Evolutionary conservation across 768 basidiomycete species (phyloP).

Genomic region (Lactifluus hygrophoroides): DNA sequence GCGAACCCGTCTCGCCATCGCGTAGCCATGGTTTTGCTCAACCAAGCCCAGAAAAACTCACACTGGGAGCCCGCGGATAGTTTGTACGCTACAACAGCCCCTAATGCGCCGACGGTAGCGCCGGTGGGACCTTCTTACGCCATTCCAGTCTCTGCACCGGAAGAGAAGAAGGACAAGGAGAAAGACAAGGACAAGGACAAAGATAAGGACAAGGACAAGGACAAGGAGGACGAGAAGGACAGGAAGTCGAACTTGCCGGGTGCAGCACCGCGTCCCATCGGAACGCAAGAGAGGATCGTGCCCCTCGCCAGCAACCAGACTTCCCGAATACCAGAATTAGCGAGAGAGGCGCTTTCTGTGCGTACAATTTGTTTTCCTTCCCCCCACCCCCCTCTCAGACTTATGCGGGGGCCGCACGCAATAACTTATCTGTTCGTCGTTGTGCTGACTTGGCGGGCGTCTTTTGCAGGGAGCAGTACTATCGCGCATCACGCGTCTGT

Average conservation of each 20-base stretch:
- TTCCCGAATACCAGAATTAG: constrained; percentile 58
- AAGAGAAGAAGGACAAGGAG: constrained; percentile 44
- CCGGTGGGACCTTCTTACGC: constrained; percentile 63
- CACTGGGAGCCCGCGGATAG: constrained; percentile 61
- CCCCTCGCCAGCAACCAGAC: constrained; percentile 57
- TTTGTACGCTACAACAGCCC: constrained; percentile 48
- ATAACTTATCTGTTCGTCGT: no score
- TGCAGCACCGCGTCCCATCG: constrained; percentile 32
- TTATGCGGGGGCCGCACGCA: no score
- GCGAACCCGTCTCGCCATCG: constrained; percentile 61
- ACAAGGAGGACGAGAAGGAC: constrained; percentile 52
- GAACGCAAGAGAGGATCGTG: constrained; percentile 44
- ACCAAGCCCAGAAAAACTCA: constrained; percentile 44
- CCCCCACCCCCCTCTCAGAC: no score
- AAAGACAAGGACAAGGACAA: constrained; percentile 46
- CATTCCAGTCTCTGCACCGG: constrained; percentile 34
- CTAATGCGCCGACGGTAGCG: constrained; percentile 53
- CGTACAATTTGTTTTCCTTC: constrained; percentile 22
- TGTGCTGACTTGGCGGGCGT: background rate
- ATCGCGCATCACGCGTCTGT: constrained; percentile 51
- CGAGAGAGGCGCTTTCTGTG: constrained; percentile 60
- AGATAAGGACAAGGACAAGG: no score
- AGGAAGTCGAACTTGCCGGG: constrained; percentile 36
- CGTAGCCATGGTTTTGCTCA: constrained; percentile 64
- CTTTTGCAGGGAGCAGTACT: constrained; percentile 41